phyloP scores from a whole-genome alignment of 192 early-diverging fungal genomes.

The Coemansia sp. region DNA sequence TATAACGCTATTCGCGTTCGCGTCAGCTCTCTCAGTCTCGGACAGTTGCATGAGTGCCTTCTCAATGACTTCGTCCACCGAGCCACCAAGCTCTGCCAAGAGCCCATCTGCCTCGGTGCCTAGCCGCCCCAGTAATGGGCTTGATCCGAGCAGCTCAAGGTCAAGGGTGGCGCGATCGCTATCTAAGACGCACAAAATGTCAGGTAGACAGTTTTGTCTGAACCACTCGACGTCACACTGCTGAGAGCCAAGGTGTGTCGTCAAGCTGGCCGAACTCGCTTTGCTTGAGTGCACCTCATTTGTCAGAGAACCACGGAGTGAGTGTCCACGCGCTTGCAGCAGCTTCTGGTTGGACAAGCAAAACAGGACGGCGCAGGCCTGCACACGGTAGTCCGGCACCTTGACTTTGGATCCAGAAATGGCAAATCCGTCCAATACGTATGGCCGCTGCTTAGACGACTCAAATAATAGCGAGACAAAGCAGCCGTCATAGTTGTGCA shows the following conservation, averaged over 20 bases:
- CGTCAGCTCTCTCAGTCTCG: background rate
- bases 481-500: slow-evolving; percentile 40
- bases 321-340: slow-evolving; percentile 26
- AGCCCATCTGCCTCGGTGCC: slow-evolving; percentile 37
- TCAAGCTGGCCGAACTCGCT: background rate
- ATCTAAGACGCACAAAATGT: slow-evolving; percentile 43
- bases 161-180: slow-evolving; percentile 29
- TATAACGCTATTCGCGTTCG: background rate
- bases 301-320: slow-evolving; percentile 29
- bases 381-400: slow-evolving; percentile 48
- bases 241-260: slow-evolving; percentile 1
- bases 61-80: slow-evolving; percentile 31
- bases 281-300: slow-evolving; percentile 32
- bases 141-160: slow-evolving; percentile 45
- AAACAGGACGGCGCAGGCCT: slow-evolving; percentile 47
- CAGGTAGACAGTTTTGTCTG: slow-evolving; percentile 51
- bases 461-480: slow-evolving; percentile 55
- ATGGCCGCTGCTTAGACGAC: slow-evolving; percentile 46
- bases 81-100: slow-evolving; percentile 37
- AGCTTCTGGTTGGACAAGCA: slow-evolving; percentile 44
- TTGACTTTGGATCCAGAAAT: slow-evolving; percentile 33
- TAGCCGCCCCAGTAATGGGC: slow-evolving; percentile 36
- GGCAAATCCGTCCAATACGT: slow-evolving; percentile 42
- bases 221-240: slow-evolving; percentile 51
- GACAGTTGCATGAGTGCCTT: slow-evolving; percentile 18